phyloP scores from a whole-genome alignment of 352 stramenopile genomes.

The Albugo laibachii region DNA sequence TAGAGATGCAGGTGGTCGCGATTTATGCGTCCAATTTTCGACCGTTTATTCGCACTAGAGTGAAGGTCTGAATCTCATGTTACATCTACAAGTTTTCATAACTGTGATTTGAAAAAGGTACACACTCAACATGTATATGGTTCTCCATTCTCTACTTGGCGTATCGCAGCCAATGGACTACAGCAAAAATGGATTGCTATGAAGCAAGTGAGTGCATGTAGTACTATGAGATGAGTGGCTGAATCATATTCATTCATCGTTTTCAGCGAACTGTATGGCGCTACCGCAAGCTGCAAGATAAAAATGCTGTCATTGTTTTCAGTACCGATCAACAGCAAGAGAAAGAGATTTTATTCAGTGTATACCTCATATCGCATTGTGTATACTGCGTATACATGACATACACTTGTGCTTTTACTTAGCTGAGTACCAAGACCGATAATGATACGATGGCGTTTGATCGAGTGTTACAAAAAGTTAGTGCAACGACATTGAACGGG shows the following conservation, averaged over 20 bases:
- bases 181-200: constrained; percentile 66
- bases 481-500: constrained; percentile 41
- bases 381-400: neutral
- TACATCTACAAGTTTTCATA: too few relatives aligned
- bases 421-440: constrained; percentile 22
- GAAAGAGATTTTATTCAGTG: constrained; percentile 34
- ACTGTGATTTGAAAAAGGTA: too few relatives aligned
- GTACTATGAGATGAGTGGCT: neutral
- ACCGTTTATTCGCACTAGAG: too few relatives aligned
- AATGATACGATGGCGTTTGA: constrained; percentile 56
- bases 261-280: constrained; percentile 46
- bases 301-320: constrained; percentile 50
- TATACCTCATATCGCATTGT: neutral
- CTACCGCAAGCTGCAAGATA: constrained; percentile 62
- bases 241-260: neutral
- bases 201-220: constrained; percentile 23
- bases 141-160: constrained; percentile 30
- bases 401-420: constrained; percentile 1
- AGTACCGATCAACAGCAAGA: constrained; percentile 48
- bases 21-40: too few relatives aligned
- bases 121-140: neutral
- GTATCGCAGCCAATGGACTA: constrained; percentile 44
- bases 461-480: constrained; percentile 40
- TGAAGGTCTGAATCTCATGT: too few relatives aligned
- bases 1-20: too few relatives aligned